phyloP scores from a whole-genome alignment of 768 basidiomycete species.

The Macrolepiota fuliginosa region DNA sequence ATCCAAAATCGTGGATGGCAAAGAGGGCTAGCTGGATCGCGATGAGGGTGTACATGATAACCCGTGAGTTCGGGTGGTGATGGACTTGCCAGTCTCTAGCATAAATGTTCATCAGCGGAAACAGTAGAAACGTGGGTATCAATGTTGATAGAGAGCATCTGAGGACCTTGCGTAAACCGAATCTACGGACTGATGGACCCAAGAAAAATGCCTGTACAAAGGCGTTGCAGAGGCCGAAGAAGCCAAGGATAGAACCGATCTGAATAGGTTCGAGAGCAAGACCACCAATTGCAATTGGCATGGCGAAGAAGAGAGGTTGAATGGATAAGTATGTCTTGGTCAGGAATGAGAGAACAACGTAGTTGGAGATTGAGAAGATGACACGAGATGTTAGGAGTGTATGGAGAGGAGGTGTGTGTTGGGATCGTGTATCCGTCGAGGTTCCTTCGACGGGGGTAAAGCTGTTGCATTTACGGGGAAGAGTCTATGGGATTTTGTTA shows the following conservation, averaged over 20 bases:
- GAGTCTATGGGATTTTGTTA: too few species aligned
- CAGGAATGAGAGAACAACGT: slow-evolving; percentile 45
- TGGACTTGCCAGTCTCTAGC: slow-evolving; percentile 26
- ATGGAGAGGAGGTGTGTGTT: not conserved
- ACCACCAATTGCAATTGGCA: slow-evolving; percentile 61
- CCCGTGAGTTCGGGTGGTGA: not conserved
- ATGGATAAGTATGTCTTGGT: slow-evolving; percentile 51
- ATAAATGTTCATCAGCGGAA: slow-evolving; percentile 43
- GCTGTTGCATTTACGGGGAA: too few species aligned
- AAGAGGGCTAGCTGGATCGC: not conserved
- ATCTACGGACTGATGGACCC: slow-evolving; percentile 32
- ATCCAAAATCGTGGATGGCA: not conserved
- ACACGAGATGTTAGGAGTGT: too few species aligned
- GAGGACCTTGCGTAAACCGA: slow-evolving; percentile 33
- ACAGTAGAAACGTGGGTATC: slow-evolving; percentile 34
- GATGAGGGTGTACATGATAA: not conserved
- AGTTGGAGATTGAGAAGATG: not conserved
- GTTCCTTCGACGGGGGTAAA: not conserved
- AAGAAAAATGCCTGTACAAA: slow-evolving; percentile 42
- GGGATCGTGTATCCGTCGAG: not conserved
- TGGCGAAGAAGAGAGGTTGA: slow-evolving; percentile 66
- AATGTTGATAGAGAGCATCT: slow-evolving; percentile 33
- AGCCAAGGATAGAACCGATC: slow-evolving; percentile 58
- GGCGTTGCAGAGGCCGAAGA: slow-evolving; percentile 19
- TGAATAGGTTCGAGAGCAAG: slow-evolving; percentile 56